These are phyloP conservation scores for Populus tremula DNA, from an alignment of 345 rosid genomes.

Conservation along the genomic window DNA sequence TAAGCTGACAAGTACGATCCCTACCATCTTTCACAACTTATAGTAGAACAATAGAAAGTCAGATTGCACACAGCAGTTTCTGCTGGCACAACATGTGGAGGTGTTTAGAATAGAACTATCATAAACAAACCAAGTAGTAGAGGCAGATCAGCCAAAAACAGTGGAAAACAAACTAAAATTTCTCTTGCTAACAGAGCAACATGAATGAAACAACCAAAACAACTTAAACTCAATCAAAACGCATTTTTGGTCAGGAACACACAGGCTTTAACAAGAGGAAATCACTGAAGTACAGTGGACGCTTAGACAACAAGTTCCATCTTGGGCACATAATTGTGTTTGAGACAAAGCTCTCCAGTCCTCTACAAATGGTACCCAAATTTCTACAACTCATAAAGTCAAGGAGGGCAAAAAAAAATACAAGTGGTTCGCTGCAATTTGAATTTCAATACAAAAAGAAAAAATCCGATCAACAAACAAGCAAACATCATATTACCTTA, in stretches of 20 bases:
- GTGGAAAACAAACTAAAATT: background rate
- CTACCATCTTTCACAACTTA: background rate
- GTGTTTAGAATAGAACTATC: background rate
- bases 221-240: background rate
- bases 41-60: background rate
- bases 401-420: background rate
- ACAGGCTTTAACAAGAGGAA: background rate
- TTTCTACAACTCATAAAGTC: background rate
- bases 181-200: background rate
- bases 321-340: background rate
- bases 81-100: background rate
- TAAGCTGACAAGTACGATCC: background rate
- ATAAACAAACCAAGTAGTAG: background rate
- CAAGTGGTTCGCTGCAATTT: background rate
- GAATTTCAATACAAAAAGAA: background rate
- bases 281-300: background rate
- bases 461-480: background rate
- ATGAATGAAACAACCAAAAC: background rate
- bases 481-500: background rate
- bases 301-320: background rate
- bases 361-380: background rate
- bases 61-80: background rate
- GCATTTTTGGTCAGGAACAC: no score
- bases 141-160: background rate
- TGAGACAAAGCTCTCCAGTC: background rate